Conservation (phyloP, 2,329 filamentous ascomycete species). For the Fusarium sp. region DNA sequence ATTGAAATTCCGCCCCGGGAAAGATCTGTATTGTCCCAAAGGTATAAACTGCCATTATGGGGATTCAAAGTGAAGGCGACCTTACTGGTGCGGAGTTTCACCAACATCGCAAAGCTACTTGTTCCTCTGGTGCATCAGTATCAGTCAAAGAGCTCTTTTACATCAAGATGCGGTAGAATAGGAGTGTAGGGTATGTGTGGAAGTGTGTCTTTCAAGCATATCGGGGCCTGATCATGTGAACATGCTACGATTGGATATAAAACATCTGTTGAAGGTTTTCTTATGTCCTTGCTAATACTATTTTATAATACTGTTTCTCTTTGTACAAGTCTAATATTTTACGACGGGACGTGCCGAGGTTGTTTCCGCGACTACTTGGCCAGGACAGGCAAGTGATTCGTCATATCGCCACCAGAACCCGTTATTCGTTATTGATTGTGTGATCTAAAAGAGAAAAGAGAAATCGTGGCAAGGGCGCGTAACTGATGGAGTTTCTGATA, state of each 20-base stretch:
- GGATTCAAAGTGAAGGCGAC: no score
- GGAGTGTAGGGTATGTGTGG: background rate
- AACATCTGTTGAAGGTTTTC: fast-evolving
- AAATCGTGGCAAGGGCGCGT: background rate
- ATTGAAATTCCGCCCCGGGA: no score
- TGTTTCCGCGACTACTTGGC: background rate
- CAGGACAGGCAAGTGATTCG: background rate
- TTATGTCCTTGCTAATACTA: background rate
- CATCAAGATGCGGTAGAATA: background rate
- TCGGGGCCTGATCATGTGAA: no score
- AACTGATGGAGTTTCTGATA: background rate
- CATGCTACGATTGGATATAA: background rate
- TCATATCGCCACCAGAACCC: constrained; percentile 3
- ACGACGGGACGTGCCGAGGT: background rate
- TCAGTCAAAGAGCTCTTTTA: background rate
- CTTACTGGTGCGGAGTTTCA: no score
- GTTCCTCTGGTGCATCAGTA: no score
- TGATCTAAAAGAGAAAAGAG: background rate
- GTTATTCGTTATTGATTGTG: background rate
- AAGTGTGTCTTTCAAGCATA: background rate
- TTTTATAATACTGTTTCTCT: background rate
- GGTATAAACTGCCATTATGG: no score
- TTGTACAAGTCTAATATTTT: background rate
- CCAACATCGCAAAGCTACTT: no score
- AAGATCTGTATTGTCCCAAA: no score